Conservation (phyloP, 257 asterid genomes). For the Salvia hispanica region DNA sequence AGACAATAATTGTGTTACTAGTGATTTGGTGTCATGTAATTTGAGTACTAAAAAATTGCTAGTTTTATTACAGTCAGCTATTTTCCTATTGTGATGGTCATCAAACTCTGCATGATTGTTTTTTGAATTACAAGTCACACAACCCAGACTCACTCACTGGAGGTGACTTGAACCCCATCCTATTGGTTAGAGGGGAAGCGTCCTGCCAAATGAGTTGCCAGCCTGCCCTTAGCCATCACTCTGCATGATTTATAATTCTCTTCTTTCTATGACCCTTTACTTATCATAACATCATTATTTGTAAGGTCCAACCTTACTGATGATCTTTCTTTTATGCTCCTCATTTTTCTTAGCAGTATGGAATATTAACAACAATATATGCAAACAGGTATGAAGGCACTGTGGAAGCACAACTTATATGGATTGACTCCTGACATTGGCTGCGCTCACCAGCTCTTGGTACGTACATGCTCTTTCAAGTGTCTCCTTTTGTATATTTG, state of each 20-base stretch:
- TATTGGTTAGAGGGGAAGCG: too few relatives aligned
- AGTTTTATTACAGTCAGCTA: slow-evolving; percentile 6
- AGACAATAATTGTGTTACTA: slow-evolving; percentile 19
- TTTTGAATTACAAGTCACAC: too few relatives aligned
- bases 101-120: slow-evolving; percentile 4
- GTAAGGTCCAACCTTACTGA: slow-evolving; percentile 7
- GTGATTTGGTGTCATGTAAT: slow-evolving; percentile 22
- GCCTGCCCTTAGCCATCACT: not conserved
- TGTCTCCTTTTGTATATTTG: slow-evolving; percentile 17
- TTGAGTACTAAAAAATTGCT: slow-evolving; percentile 16
- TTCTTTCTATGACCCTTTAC: not conserved
- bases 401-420: slow-evolving; percentile 70
- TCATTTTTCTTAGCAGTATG: not conserved
- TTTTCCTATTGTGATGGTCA: slow-evolving; percentile 7
- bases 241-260: not conserved
- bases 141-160: too few relatives aligned
- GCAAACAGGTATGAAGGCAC: slow-evolving; percentile 65
- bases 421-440: slow-evolving; percentile 82
- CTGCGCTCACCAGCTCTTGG: slow-evolving; percentile 85
- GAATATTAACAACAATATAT: slow-evolving; percentile 18
- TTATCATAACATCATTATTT: slow-evolving; percentile 11
- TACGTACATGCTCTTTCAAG: slow-evolving; percentile 32
- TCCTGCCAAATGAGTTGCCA: too few relatives aligned
- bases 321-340: slow-evolving; percentile 18
- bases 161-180: too few relatives aligned